A percentile compares a stretch with the other conserved stretches of the same genome.
Conservation (phyloP, 129 eudicot species). For the carrot (Daucus carota) region DNA sequence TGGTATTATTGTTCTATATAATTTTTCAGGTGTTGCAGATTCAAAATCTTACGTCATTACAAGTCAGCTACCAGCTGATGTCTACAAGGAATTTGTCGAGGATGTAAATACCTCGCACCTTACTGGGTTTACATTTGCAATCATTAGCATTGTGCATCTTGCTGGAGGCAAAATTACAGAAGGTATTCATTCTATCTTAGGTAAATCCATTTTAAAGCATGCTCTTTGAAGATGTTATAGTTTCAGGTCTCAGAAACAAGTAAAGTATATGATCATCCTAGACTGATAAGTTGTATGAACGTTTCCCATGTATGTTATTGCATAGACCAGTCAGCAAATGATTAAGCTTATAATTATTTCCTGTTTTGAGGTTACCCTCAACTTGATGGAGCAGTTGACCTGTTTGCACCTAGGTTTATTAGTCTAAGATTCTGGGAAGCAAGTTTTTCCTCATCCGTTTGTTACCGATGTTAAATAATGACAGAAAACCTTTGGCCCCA, state of each 20-base stretch:
- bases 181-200: conserved; percentile 37
- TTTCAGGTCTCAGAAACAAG: neutral
- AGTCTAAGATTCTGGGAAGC: neutral
- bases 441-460: neutral
- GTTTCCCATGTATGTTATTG: neutral
- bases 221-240: neutral
- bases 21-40: conserved; percentile 49
- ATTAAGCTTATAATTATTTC: neutral
- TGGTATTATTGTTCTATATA: neutral
- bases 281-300: neutral
- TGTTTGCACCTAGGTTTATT: neutral
- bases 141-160: conserved; percentile 65
- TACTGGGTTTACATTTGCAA: conserved; percentile 64
- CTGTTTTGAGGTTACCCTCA: neutral
- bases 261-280: neutral
- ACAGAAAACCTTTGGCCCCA: conserved; percentile 93
- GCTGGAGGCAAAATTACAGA: conserved; percentile 84
- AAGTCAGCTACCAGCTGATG: conserved; percentile 60
- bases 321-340: neutral
- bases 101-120: conserved; percentile 46
- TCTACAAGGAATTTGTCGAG: conserved; percentile 64
- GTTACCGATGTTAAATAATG: conserved; percentile 16
- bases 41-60: conserved; percentile 65
- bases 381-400: neutral
- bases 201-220: neutral